phyloP scores from a whole-genome alignment of 306 rosid genomes.

The Mimosa pudica region DNA sequence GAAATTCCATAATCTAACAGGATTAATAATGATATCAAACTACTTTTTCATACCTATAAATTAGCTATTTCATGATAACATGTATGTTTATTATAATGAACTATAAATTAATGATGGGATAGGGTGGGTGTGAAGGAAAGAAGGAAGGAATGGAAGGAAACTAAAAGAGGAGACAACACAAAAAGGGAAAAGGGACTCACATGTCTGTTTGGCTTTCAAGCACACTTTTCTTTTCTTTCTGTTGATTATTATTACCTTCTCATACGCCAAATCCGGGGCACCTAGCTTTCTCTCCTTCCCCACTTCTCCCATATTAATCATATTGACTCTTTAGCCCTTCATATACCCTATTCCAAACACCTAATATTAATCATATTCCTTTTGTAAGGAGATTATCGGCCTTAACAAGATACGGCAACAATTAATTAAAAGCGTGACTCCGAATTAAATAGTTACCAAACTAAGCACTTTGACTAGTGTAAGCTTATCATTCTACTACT shows the following conservation, averaged over 20 bases:
- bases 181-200: constrained; percentile 31
- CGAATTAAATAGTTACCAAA: too few species aligned
- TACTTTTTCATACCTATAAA: too few species aligned
- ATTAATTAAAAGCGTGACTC: not conserved
- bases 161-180: constrained; percentile 12
- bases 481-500: too few species aligned
- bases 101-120: not conserved
- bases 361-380: not conserved
- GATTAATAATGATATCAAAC: too few species aligned
- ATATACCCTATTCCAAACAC: not conserved
- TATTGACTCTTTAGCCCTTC: constrained; percentile 30
- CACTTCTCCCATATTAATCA: not conserved
- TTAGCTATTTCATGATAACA: too few species aligned
- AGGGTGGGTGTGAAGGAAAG: not conserved
- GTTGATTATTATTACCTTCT: constrained; percentile 28
- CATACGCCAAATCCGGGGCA: constrained; percentile 54
- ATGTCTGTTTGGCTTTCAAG: constrained; percentile 7
- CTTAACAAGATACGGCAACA: not conserved
- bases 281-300: constrained; percentile 21
- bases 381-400: not conserved
- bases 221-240: constrained; percentile 34
- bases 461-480: too few species aligned
- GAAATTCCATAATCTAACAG: too few species aligned
- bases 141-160: constrained; percentile 32
- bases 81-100: too few species aligned